Evolutionary conservation across 2,329 filamentous ascomycete genomes (phyloP).

Genomic region (Tolypocladium endophyticum): DNA sequence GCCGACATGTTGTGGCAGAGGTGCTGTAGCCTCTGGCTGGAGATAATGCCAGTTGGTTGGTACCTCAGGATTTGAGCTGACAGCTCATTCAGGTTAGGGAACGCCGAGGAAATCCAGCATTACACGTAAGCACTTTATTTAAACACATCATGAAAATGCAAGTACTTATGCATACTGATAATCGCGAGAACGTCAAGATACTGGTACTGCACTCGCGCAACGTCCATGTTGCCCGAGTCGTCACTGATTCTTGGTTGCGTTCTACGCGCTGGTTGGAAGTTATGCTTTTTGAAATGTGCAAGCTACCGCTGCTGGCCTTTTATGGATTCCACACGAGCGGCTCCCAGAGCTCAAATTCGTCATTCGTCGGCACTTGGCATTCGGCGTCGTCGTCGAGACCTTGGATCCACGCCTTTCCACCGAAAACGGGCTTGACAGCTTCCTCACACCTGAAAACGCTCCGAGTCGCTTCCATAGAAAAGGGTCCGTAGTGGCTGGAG

Average conservation of each 20-base stretch:
- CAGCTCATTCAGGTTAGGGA: neutral
- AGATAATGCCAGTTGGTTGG: neutral
- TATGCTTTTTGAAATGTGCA: neutral
- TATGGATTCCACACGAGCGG: conserved; percentile 1
- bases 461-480: conserved; percentile 1
- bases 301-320: conserved; percentile 1
- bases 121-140: neutral
- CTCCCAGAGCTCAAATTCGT: conserved; percentile 1
- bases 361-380: neutral
- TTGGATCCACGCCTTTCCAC: conserved; percentile 1
- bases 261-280: neutral
- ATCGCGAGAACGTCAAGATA: neutral
- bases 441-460: conserved; percentile 1
- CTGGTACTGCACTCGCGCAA: neutral
- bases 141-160: neutral
- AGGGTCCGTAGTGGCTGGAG: conserved; percentile 1
- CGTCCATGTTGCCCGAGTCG: neutral
- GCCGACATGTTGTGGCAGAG: neutral
- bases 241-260: neutral
- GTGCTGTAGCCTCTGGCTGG: neutral
- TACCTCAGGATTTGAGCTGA: neutral
- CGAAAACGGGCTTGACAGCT: neutral
- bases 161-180: neutral
- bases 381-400: neutral
- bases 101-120: neutral